phyloP scores from a whole-genome alignment of 768 basidiomycete genomes.

The Boletus sp. region DNA sequence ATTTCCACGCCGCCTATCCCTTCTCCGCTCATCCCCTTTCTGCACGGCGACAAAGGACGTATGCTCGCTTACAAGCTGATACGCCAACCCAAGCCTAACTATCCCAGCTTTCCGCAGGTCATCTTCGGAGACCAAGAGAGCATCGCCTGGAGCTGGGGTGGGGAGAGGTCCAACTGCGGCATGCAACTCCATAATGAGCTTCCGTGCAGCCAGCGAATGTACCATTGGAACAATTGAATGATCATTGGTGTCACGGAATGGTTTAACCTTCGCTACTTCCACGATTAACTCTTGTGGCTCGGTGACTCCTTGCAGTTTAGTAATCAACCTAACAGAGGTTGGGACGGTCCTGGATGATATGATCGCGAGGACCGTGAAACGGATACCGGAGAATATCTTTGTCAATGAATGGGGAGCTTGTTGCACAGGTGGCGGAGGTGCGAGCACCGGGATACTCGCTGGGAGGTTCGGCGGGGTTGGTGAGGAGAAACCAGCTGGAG shows the following conservation, averaged over 20 bases:
- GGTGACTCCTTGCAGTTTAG: conserved; percentile 26
- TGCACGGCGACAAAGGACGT: conserved; percentile 61
- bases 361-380: conserved; percentile 37
- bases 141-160: conserved; percentile 22
- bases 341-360: conserved; percentile 25
- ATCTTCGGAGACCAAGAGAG: conserved; percentile 27
- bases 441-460: conserved; percentile 23
- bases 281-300: conserved; percentile 19
- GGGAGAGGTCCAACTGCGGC: conserved; percentile 36
- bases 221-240: conserved; percentile 35
- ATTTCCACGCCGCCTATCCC: conserved; percentile 3
- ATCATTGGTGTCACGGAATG: conserved; percentile 18
- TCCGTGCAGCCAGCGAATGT: conserved; percentile 55
- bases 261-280: conserved; percentile 24
- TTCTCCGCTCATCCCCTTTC: conserved; percentile 23
- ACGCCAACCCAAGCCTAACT: conserved; percentile 47
- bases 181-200: conserved; percentile 52
- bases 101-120: conserved; percentile 45
- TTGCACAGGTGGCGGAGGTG: conserved; percentile 33
- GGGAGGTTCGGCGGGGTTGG: conserved; percentile 20
- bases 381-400: conserved; percentile 33
- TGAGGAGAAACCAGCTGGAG: background rate
- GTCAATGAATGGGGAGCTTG: conserved; percentile 34
- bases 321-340: conserved; percentile 24
- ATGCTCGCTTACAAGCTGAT: conserved; percentile 49